Evolutionary conservation across 345 rosid genomes (phyloP), one percentile per base, ranked within the genome.

Genomic region (Combretum micranthum): DNA sequence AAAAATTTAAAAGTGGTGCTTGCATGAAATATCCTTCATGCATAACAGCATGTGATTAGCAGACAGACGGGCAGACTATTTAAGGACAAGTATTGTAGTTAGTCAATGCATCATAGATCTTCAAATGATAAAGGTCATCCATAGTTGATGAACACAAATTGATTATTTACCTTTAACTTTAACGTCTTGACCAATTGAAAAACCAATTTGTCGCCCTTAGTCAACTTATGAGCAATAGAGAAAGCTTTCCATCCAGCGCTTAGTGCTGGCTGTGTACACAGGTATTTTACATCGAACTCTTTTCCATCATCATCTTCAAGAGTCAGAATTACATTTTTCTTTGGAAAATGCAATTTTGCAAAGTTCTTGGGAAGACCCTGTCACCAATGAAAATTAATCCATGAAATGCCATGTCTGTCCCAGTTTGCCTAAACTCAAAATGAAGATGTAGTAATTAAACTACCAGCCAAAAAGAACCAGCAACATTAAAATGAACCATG

Each of bases 231-330:
- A 11, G 50, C 60, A 3, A 52, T 49, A 17, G 71, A 52, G 47
- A 64, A 69, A 12, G 58, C 59, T 64, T 57, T 57, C 77, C 73
- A 73, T 18, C 77, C 71, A 15, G 52, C 76, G 15, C 72, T 67
- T 4, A 73, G 42, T 20, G 54, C 62, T 0, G 3, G 8, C 60
- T 54, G 64, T 0, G 50, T 22, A 2, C 39, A 23, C 3, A 73
- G 64, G 56, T 64, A 64, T 26, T 56, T 69, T 43, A 61, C 15
- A 20, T 37, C 20, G 25, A 42, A 61, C 20, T 18, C 57, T 8
- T 37, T 14, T 9, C 65, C 52, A 14, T 42, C 46, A 19, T 65
- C 68, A 12, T 65, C 74, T 62, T 61, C 71, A 48, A 73, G 19
- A 49, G 43, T 46, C 6, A 73, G n/a, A 16, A 20, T 53, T 1